Conservation (phyloP, 352 stramenopile species). For the Pythium pyrilobum region DNA sequence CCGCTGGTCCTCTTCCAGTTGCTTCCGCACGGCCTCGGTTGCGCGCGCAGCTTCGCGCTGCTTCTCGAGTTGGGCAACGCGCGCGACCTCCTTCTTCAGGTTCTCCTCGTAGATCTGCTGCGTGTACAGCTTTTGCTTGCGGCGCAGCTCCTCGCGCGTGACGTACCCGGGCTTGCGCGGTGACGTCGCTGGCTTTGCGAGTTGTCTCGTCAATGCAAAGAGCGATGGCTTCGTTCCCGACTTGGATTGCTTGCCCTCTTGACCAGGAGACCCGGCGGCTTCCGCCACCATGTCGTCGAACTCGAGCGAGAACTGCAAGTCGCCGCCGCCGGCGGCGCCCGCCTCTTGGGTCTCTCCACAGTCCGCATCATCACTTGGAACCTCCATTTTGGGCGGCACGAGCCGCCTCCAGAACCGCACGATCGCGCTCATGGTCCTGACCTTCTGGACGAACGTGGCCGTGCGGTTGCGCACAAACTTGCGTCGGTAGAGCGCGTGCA, state of each 20-base stretch:
- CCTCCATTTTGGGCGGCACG: too few species aligned
- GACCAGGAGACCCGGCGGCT: too few species aligned
- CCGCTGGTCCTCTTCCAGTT: conserved; percentile 28
- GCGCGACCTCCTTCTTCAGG: conserved; percentile 25
- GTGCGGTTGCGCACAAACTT: conserved; percentile 50
- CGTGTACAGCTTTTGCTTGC: conserved; percentile 36
- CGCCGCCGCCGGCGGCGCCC: too few species aligned
- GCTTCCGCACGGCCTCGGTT: conserved; percentile 20
- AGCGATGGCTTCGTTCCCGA: background rate
- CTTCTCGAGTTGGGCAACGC: conserved; percentile 17
- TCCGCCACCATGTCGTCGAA: background rate
- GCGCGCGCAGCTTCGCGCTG: conserved; percentile 23
- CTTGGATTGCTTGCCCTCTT: too few species aligned
- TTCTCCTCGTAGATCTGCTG: conserved; percentile 36
- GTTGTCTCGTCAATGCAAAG: background rate
- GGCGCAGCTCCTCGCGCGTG: conserved; percentile 25
- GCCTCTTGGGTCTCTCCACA: too few species aligned
- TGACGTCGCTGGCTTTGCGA: conserved; percentile 5
- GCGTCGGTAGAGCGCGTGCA: conserved; percentile 54
- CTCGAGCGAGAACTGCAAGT: background rate
- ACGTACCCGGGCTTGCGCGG: background rate
- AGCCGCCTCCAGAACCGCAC: conserved; percentile 32
- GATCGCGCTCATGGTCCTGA: conserved; percentile 26
- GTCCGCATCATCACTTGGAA: too few species aligned
- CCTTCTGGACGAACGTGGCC: conserved; percentile 24